These are phyloP conservation scores for Porcisia deanei DNA, from an alignment of 208 protist species.

Conservation along the genomic window DNA sequence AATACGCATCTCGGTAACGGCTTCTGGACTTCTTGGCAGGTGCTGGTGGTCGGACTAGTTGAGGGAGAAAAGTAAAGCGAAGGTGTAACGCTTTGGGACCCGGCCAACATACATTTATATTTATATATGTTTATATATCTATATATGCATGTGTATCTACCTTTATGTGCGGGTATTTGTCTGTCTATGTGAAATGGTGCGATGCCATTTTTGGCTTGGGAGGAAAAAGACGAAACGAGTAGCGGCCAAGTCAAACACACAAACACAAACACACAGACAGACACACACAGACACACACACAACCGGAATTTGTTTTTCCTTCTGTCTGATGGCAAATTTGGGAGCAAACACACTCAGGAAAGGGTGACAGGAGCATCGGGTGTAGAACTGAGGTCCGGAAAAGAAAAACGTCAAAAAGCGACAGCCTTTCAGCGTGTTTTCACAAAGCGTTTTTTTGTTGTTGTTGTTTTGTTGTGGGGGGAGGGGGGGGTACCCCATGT, in stretches of 20 bases:
- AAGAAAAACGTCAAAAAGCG: not conserved
- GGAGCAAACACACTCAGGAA: too few relatives aligned
- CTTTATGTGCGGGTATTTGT: not conserved
- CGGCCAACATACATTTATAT: not conserved
- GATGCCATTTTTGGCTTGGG: too few relatives aligned
- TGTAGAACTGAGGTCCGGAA: too few relatives aligned
- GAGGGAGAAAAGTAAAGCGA: not conserved
- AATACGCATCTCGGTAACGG: not conserved
- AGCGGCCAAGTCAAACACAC: not conserved
- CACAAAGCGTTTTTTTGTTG: too few relatives aligned
- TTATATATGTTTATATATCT: conserved; percentile 9
- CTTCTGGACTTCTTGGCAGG: too few relatives aligned
- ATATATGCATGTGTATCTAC: not conserved
- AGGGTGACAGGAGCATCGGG: too few relatives aligned
- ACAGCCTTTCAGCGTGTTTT: not conserved
- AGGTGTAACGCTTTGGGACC: not conserved
- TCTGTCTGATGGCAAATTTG: too few relatives aligned
- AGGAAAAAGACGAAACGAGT: not conserved
- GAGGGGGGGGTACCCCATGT: too few relatives aligned
- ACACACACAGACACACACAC: too few relatives aligned
- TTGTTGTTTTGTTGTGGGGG: too few relatives aligned
- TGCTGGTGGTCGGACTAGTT: not conserved
- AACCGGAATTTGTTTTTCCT: too few relatives aligned
- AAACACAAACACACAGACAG: not conserved
- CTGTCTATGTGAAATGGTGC: not conserved